phyloP scores from a whole-genome alignment of 148 eudicot species.

The Camellia lanceoleosa region DNA sequence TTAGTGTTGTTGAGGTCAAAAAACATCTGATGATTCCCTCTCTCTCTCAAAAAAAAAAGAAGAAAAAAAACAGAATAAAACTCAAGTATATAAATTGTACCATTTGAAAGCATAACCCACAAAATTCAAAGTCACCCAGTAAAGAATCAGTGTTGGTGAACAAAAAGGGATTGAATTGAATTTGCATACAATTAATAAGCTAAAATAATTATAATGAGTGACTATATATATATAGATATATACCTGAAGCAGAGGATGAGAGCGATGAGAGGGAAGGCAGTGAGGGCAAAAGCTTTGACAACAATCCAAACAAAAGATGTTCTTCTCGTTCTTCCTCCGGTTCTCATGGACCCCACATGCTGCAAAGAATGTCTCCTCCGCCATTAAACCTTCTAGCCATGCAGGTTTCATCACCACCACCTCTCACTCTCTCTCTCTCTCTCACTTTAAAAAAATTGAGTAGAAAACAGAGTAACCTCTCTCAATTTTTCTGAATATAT shows the following conservation, averaged over 20 bases:
- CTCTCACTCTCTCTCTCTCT: conserved; percentile 1
- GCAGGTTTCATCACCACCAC: conserved; percentile 51
- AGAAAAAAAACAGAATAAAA: no score
- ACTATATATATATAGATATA: no score
- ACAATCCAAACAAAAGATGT: conserved; percentile 75
- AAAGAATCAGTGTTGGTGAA: no score
- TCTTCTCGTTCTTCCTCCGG: conserved; percentile 74
- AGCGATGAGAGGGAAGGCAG: conserved; percentile 73
- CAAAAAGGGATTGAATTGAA: not conserved
- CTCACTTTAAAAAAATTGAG: not conserved
- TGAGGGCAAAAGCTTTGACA: conserved; percentile 77
- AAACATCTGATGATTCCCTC: not conserved
- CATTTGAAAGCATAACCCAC: no score
- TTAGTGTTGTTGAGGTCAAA: not conserved
- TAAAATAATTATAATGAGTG: not conserved
- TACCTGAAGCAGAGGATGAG: conserved; percentile 88
- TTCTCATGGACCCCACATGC: conserved; percentile 55
- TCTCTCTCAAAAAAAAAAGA: no score
- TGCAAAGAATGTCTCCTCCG: conserved; percentile 70
- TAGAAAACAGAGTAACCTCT: not conserved
- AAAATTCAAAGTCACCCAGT: conserved; percentile 6
- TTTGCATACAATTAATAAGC: not conserved
- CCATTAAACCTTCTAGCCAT: conserved; percentile 69
- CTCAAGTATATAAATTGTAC: no score
- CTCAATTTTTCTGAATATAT: not conserved